Percentiles rank a stretch among this genome's conserved stretches.
These are phyloP conservation scores for Hura crepitans DNA, from an alignment of 441 rosid genomes.

Conservation along the genomic window DNA sequence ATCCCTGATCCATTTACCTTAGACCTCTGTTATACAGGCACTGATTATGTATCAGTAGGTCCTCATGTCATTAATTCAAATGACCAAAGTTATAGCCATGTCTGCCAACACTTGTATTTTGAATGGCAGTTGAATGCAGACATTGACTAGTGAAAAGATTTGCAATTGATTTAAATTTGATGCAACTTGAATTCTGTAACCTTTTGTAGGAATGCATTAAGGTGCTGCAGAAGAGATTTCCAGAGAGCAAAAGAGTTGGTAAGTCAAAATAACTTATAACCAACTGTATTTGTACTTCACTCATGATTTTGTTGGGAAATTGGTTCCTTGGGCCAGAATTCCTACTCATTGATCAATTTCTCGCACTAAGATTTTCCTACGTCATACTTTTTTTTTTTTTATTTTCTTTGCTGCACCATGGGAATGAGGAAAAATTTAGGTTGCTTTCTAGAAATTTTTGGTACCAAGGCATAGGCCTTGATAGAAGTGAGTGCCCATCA, in stretches of 20 bases:
- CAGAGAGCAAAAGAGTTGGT: slow-evolving; percentile 97
- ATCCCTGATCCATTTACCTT: background rate
- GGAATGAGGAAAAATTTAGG: background rate
- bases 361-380: background rate
- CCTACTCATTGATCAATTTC: slow-evolving; percentile 1
- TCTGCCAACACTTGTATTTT: background rate
- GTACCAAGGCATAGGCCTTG: background rate
- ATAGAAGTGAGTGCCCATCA: background rate
- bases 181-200: slow-evolving; percentile 10
- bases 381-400: background rate
- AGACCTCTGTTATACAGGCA: background rate
- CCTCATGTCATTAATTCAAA: background rate
- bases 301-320: slow-evolving; percentile 2
- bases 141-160: background rate
- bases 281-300: background rate
- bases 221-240: slow-evolving; percentile 70
- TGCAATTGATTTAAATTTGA: slow-evolving; percentile 13
- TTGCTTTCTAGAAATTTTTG: background rate
- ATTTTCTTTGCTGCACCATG: background rate
- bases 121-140: background rate
- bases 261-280: slow-evolving; percentile 33
- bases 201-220: slow-evolving; percentile 72
- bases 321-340: background rate
- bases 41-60: slow-evolving; percentile 4
- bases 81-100: background rate